These are phyloP conservation scores for Metschnikowia anglica DNA, from an alignment of 805 yeast genomes.

Conservation along the genomic window DNA sequence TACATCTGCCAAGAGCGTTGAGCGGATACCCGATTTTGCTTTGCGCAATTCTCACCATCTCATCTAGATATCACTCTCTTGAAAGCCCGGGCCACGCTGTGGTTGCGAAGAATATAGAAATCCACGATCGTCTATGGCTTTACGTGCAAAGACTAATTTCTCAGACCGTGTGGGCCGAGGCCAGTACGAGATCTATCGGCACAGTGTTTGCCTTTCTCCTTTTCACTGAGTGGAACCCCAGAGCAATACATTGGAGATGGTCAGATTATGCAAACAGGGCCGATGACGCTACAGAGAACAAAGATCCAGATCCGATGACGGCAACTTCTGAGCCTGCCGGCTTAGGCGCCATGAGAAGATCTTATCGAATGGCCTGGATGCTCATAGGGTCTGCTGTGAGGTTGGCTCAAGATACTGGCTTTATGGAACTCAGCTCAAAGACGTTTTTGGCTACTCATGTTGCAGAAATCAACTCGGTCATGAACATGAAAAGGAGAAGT, in stretches of 20 bases:
- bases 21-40: slow-evolving; percentile 79
- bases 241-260: slow-evolving; percentile 90
- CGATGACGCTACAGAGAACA: slow-evolving; percentile 34
- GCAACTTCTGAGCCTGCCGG: slow-evolving; percentile 55
- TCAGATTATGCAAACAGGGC: slow-evolving; percentile 73
- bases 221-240: slow-evolving; percentile 93
- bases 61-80: slow-evolving; percentile 72
- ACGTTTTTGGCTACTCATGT: slow-evolving; percentile 81
- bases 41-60: slow-evolving; percentile 76
- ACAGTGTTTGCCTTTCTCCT: slow-evolving; percentile 80
- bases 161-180: slow-evolving; percentile 92
- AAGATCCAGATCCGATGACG: slow-evolving; percentile 9
- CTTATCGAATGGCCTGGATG: slow-evolving; percentile 94
- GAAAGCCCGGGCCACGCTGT: slow-evolving; percentile 29
- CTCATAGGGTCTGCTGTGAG: slow-evolving; percentile 84
- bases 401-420: slow-evolving; percentile 81
- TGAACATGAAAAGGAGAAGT: slow-evolving; percentile 75
- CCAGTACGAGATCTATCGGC: slow-evolving; percentile 82
- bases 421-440: slow-evolving; percentile 69
- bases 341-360: slow-evolving; percentile 77
- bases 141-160: slow-evolving; percentile 79
- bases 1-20: slow-evolving; percentile 63
- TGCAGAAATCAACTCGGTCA: slow-evolving; percentile 78
- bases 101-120: slow-evolving; percentile 51
- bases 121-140: slow-evolving; percentile 82